Conservation (phyloP, 106 monocot species). For the Narthecium ossifragum region DNA sequence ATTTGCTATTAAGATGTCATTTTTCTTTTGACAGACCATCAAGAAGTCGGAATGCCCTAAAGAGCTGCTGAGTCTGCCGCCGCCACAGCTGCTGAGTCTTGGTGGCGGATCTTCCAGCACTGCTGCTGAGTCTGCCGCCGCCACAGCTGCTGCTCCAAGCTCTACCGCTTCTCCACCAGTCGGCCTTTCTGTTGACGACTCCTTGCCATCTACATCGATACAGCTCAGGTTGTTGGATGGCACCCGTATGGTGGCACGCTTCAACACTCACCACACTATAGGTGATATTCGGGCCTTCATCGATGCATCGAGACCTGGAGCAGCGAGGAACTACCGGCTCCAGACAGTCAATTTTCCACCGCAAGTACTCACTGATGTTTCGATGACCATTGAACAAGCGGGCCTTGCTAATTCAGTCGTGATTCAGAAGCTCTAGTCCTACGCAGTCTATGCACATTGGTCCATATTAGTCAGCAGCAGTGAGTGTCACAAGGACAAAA, state of each 20-base stretch:
- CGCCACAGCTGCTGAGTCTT: not conserved
- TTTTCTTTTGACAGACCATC: constrained; percentile 34
- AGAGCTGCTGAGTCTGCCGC: constrained; percentile 25
- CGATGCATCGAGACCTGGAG: constrained; percentile 60
- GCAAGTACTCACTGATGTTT: constrained; percentile 52
- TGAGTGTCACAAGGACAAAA: too few relatives aligned
- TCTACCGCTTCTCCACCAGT: constrained; percentile 9
- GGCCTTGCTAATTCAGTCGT: constrained; percentile 88
- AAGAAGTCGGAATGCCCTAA: constrained; percentile 58
- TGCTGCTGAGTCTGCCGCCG: not conserved
- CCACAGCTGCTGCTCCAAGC: constrained; percentile 11
- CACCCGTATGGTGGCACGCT: constrained; percentile 71
- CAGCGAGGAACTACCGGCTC: constrained; percentile 38
- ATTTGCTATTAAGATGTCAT: too few relatives aligned
- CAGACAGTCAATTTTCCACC: constrained; percentile 91
- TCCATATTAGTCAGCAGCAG: too few relatives aligned
- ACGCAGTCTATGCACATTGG: too few relatives aligned
- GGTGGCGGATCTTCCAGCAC: too few relatives aligned
- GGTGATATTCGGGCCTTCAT: constrained; percentile 77
- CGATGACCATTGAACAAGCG: constrained; percentile 61
- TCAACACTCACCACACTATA: constrained; percentile 68
- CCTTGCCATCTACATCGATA: constrained; percentile 73
- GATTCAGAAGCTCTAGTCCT: constrained; percentile 63
- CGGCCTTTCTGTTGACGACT: constrained; percentile 45
- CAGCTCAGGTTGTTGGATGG: constrained; percentile 82